A percentile compares a stretch with the other conserved stretches of the same genome.
phyloP scores from a whole-genome alignment of 2,329 filamentous ascomycete genomes.

The Didymella sp. region DNA sequence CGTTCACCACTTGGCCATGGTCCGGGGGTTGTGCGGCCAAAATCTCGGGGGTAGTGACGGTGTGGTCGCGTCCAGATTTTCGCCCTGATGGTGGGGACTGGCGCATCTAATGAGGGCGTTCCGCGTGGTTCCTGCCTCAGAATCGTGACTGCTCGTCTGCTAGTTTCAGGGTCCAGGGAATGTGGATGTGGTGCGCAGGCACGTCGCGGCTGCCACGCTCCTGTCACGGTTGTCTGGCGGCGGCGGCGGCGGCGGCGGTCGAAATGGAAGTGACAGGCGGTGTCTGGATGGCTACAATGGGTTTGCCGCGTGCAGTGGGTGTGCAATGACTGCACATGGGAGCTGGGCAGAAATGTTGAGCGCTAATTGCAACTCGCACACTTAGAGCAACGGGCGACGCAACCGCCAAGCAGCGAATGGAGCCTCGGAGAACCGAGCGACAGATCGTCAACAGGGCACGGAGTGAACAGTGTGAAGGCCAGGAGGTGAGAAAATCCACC shows the following conservation, averaged over 20 bases:
- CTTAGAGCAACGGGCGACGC: constrained; percentile 17
- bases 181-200: constrained; percentile 5
- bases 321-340: constrained; percentile 10
- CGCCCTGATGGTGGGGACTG: constrained; percentile 13
- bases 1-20: constrained; percentile 25
- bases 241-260: neutral
- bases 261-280: neutral
- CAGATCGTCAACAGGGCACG: constrained; percentile 17
- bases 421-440: constrained; percentile 20
- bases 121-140: constrained; percentile 8
- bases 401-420: constrained; percentile 20
- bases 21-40: constrained; percentile 15
- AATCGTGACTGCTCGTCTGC: constrained; percentile 1
- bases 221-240: neutral
- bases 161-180: constrained; percentile 11
- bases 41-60: constrained; percentile 16
- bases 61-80: constrained; percentile 18
- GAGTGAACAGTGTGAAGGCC: constrained; percentile 12
- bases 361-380: constrained; percentile 19
- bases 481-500: constrained; percentile 12
- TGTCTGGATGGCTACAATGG: neutral
- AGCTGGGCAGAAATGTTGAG: constrained; percentile 17
- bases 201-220: constrained; percentile 6
- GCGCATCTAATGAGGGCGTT: constrained; percentile 17
- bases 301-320: neutral